Percentiles rank a stretch among this genome's conserved stretches.
Conservation (phyloP, 176 grass and related monocot genomes). For the Musa beccarii region DNA sequence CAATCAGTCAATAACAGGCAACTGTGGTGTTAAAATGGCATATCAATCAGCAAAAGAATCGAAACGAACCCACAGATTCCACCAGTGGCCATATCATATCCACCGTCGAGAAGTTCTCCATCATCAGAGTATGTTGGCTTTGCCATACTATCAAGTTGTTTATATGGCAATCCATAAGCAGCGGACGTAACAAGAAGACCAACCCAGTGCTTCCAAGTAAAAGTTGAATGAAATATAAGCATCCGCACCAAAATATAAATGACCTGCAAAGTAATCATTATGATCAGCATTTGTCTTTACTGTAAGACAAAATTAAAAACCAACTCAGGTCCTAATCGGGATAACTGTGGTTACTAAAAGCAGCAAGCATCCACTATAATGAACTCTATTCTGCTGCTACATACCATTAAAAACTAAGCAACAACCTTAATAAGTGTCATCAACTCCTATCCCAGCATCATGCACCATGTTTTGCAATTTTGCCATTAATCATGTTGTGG, state of each 20-base stretch:
- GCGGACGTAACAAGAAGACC: slow-evolving; percentile 65
- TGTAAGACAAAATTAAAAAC: neutral
- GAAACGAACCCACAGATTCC: slow-evolving; percentile 70
- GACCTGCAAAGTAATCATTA: slow-evolving; percentile 25
- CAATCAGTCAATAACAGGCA: neutral
- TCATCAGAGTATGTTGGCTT: slow-evolving; percentile 52
- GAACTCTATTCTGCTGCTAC: too few relatives aligned
- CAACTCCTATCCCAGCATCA: too few relatives aligned
- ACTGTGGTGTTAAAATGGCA: neutral
- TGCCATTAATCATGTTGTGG: neutral
- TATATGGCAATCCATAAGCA: slow-evolving; percentile 69
- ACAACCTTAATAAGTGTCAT: too few relatives aligned
- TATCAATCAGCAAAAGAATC: neutral
- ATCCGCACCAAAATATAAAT: slow-evolving; percentile 77
- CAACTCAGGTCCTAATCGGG: neutral
- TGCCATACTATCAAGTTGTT: slow-evolving; percentile 86
- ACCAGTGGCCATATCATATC: slow-evolving; percentile 66
- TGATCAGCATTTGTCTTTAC: neutral
- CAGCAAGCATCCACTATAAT: too few relatives aligned
- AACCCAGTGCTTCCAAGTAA: slow-evolving; percentile 98
- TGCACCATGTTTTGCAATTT: neutral
- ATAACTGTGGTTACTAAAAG: too few relatives aligned
- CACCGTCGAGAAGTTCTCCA: slow-evolving; percentile 60
- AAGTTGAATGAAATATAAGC: slow-evolving; percentile 74
- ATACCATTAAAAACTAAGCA: too few relatives aligned